Evolutionary conservation across 306 rosid species (phyloP).

Genomic region (apple (Malus domestica)): DNA sequence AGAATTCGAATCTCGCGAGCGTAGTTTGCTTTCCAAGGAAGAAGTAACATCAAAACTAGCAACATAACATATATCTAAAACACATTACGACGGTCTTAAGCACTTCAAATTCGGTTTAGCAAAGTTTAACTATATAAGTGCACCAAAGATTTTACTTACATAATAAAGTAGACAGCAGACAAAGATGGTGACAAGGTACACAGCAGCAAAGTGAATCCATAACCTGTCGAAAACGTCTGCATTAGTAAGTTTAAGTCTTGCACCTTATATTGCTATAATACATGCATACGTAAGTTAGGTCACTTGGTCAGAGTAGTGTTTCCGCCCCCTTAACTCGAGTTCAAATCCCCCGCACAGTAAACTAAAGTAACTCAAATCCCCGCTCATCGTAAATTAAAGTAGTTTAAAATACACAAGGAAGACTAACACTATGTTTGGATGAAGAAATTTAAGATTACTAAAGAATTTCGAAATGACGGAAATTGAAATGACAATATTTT

Average conservation of each 20-base stretch:
- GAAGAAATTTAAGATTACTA: too few relatives aligned
- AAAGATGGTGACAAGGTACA: constrained; percentile 71
- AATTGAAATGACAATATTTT: too few relatives aligned
- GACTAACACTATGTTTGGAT: not conserved
- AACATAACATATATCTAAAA: not conserved
- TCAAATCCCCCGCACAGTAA: not conserved
- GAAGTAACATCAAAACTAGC: not conserved
- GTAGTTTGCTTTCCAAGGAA: not conserved
- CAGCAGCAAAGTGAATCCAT: constrained; percentile 88
- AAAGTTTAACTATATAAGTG: constrained; percentile 2
- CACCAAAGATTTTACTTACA: constrained; percentile 43
- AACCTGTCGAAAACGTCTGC: constrained; percentile 42
- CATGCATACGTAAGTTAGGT: not conserved
- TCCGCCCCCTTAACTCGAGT: not conserved
- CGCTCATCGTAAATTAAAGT: not conserved
- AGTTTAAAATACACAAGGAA: not conserved
- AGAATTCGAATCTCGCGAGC: not conserved
- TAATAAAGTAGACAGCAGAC: constrained; percentile 62
- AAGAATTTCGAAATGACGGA: too few relatives aligned
- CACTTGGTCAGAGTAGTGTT: not conserved
- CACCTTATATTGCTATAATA: not conserved
- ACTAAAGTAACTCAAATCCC: not conserved
- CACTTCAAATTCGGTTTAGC: not conserved
- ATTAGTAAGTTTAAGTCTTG: constrained; percentile 22
- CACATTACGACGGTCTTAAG: not conserved